These are phyloP conservation scores for Astragalus glycyphyllos DNA, from an alignment of 306 rosid genomes.

Conservation along the genomic window DNA sequence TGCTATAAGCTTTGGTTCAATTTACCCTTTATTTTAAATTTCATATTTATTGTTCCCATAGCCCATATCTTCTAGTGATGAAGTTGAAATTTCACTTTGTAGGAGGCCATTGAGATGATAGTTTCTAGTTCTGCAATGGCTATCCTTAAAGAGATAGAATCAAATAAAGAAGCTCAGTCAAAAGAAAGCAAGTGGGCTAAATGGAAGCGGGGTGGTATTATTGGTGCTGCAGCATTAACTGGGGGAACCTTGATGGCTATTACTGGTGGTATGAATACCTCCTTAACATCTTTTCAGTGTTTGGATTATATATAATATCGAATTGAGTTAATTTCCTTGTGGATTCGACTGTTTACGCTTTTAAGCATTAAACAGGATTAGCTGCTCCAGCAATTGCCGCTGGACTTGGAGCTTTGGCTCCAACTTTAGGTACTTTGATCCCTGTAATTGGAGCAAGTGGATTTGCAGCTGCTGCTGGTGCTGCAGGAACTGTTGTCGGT, in stretches of 20 bases:
- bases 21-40: neutral
- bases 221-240: constrained; percentile 94
- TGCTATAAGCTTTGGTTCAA: neutral
- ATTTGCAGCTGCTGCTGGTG: constrained; percentile 95
- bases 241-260: constrained; percentile 93
- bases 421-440: constrained; percentile 87
- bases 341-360: constrained; percentile 39
- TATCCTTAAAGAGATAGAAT: constrained; percentile 60
- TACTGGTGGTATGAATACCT: constrained; percentile 82
- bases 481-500: constrained; percentile 94
- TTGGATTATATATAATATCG: constrained; percentile 14
- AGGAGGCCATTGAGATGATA: constrained; percentile 93
- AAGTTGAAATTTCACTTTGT: constrained; percentile 47
- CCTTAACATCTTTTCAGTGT: constrained; percentile 38
- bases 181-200: constrained; percentile 69
- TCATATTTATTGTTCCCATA: constrained; percentile 22
- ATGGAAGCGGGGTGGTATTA: constrained; percentile 92
- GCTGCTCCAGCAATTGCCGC: constrained; percentile 99
- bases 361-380: constrained; percentile 68
- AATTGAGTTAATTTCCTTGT: constrained; percentile 14
- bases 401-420: constrained; percentile 92
- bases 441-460: constrained; percentile 92
- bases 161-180: constrained; percentile 54
- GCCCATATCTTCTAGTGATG: constrained; percentile 39
- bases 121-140: constrained; percentile 96